phyloP scores from a whole-genome alignment of 148 eudicot species.

The Rhododendron kiyosumense region DNA sequence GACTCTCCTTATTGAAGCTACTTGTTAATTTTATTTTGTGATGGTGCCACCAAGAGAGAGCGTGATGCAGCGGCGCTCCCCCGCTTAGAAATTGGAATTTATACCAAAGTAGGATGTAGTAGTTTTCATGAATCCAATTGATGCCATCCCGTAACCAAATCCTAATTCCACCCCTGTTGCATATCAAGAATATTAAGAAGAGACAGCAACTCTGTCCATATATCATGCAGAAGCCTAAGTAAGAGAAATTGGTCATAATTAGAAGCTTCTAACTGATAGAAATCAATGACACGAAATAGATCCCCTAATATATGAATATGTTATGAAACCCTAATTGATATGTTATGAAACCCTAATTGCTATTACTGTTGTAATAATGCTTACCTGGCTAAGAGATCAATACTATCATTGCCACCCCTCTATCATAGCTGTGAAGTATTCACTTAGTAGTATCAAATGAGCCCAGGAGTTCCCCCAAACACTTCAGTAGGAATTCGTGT shows the following conservation, averaged over 20 bases:
- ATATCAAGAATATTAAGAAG: neutral
- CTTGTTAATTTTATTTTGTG: too few relatives aligned
- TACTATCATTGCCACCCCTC: neutral
- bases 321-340: neutral
- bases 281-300: neutral
- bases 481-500: slow-evolving; percentile 9
- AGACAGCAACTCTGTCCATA: neutral
- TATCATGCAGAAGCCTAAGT: neutral
- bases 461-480: slow-evolving; percentile 31
- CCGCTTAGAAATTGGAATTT: too few relatives aligned
- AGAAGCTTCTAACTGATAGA: too few relatives aligned
- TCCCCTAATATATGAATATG: neutral
- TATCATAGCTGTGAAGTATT: neutral
- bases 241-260: neutral
- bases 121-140: too few relatives aligned
- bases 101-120: too few relatives aligned
- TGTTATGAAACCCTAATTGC: neutral
- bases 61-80: too few relatives aligned
- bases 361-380: neutral
- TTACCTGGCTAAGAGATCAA: neutral
- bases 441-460: neutral
- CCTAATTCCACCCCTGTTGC: neutral
- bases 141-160: too few relatives aligned
- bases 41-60: too few relatives aligned
- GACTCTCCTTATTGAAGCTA: too few relatives aligned